phyloP scores from a whole-genome alignment of 768 basidiomycete genomes.

The Mycena haematopus region DNA sequence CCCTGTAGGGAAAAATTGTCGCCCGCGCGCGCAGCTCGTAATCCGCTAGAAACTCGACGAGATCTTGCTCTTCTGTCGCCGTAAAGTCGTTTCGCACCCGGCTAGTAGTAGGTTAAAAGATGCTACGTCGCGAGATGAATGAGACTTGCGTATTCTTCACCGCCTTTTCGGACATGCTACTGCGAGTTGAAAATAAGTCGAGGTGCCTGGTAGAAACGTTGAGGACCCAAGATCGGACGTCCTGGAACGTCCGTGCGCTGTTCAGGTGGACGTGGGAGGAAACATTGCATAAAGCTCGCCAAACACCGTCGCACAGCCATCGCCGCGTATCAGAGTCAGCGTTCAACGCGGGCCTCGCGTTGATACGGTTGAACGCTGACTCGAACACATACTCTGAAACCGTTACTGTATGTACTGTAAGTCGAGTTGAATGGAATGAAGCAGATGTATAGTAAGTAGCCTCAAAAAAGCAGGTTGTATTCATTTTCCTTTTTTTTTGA shows the following conservation, averaged over 20 bases:
- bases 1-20: not conserved
- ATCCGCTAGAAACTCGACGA: not conserved
- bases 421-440: too few species aligned
- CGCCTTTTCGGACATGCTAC: not conserved
- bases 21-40: not conserved
- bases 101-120: not conserved
- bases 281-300: not conserved
- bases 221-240: not conserved
- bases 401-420: too few species aligned
- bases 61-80: not conserved
- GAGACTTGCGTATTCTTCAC: not conserved
- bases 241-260: not conserved
- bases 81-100: constrained; percentile 5
- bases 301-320: not conserved
- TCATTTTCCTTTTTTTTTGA: not conserved
- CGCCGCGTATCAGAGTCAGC: not conserved
- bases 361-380: too few species aligned
- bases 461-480: not conserved
- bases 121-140: not conserved
- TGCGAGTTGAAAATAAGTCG: too few species aligned
- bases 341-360: too few species aligned
- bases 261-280: not conserved
- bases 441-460: too few species aligned
- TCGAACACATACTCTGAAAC: too few species aligned
- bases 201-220: not conserved